phyloP scores from a whole-genome alignment of 805 yeast genomes.

The Schizosaccharomyces japonicus region DNA sequence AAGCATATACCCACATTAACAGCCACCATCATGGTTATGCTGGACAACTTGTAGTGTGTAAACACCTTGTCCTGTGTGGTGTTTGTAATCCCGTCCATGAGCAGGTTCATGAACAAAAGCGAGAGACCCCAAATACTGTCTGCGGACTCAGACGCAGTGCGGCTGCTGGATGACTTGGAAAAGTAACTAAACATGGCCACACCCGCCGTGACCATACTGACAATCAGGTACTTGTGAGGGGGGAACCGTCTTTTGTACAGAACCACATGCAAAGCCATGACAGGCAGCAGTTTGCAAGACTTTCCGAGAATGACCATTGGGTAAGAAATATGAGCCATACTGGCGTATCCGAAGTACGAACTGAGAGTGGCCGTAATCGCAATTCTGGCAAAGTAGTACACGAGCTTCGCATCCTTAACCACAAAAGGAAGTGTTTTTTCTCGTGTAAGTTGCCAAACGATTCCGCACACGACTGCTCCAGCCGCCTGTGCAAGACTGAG shows the following conservation, averaged over 20 bases:
- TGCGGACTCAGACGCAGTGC: slow-evolving; percentile 9
- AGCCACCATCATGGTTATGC: slow-evolving; percentile 71
- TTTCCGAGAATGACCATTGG: slow-evolving; percentile 68
- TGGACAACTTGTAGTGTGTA: slow-evolving; percentile 33
- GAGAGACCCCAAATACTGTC: slow-evolving; percentile 30
- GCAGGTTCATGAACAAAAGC: slow-evolving; percentile 35
- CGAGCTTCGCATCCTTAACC: background rate
- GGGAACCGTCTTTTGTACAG: slow-evolving; percentile 55
- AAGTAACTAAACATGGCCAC: slow-evolving; percentile 54
- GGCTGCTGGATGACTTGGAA: slow-evolving; percentile 15
- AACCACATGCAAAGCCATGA: slow-evolving; percentile 43
- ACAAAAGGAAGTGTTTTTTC: too few species aligned
- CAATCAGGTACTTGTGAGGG: slow-evolving; percentile 51
- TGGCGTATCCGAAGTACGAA: slow-evolving; percentile 58
- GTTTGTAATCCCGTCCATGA: slow-evolving; percentile 79
- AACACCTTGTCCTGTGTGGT: slow-evolving; percentile 79
- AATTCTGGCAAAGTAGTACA: background rate
- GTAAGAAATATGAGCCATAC: slow-evolving; percentile 65
- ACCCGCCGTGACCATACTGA: slow-evolving; percentile 55
- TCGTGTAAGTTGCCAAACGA: background rate
- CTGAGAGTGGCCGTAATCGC: slow-evolving; percentile 58
- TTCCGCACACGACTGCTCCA: background rate
- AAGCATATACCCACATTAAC: slow-evolving; percentile 26
- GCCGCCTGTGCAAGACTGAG: background rate
- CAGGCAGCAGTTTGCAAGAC: slow-evolving; percentile 83